phyloP scores from a whole-genome alignment of 1,284 basidiomycete genomes.

The Bjerkandera adusta region DNA sequence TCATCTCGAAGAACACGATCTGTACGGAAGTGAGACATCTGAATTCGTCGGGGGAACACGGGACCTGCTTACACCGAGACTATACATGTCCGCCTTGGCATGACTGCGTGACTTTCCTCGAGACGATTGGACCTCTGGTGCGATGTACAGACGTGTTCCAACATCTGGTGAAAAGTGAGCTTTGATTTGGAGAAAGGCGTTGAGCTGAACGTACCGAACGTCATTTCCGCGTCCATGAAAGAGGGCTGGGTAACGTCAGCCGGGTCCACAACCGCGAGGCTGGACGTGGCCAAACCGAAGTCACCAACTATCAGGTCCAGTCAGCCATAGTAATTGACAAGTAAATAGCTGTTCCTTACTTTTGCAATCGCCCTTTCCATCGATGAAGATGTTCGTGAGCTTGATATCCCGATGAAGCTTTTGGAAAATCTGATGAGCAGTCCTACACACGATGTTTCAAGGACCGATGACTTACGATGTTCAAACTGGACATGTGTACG shows the following conservation, averaged over 20 bases:
- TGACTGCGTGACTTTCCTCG: constrained; percentile 67
- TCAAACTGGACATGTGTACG: constrained; percentile 85
- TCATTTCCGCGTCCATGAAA: constrained; percentile 63
- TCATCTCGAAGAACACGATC: constrained; percentile 99
- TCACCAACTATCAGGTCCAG: constrained; percentile 65
- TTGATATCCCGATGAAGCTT: constrained; percentile 92
- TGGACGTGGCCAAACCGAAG: constrained; percentile 89
- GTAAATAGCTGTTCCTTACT: constrained; percentile 37
- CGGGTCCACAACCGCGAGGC: constrained; percentile 72
- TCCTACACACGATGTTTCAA: neutral
- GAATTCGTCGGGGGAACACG: neutral
- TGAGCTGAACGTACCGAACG: constrained; percentile 49
- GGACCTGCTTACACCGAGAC: constrained; percentile 66
- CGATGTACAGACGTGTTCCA: constrained; percentile 91
- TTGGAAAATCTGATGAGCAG: constrained; percentile 8
- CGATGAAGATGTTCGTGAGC: constrained; percentile 89
- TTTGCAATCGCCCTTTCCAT: constrained; percentile 89
- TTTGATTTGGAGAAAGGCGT: constrained; percentile 4
- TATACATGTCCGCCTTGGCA: constrained; percentile 93
- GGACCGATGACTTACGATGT: constrained; percentile 58
- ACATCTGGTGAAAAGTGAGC: constrained; percentile 55
- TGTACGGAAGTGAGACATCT: constrained; percentile 25
- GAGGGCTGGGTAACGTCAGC: constrained; percentile 54
- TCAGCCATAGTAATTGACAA: neutral
- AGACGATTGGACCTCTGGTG: constrained; percentile 78